These are phyloP conservation scores for Albizia julibrissin DNA, from an alignment of 306 rosid genomes.

Conservation along the genomic window DNA sequence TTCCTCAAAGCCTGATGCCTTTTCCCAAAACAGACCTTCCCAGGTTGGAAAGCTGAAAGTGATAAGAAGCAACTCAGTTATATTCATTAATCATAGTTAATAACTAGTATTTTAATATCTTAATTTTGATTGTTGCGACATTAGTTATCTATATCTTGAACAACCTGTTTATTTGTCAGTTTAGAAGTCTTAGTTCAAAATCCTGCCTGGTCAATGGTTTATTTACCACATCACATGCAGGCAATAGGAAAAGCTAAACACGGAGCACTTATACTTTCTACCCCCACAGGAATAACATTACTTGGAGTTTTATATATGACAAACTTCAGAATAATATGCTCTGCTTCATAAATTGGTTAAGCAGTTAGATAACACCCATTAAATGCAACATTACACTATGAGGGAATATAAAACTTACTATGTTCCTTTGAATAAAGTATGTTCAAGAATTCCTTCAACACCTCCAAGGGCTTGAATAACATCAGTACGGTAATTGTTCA, in stretches of 20 bases:
- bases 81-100: not conserved
- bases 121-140: not conserved
- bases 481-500: slow-evolving; percentile 97
- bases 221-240: not conserved
- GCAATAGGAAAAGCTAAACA: not conserved
- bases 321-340: not conserved
- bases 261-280: not conserved
- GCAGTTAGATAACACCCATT: not conserved
- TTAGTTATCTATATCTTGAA: not conserved
- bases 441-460: slow-evolving; percentile 98
- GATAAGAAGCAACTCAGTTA: slow-evolving; percentile 29
- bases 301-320: not conserved
- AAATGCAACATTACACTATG: not conserved
- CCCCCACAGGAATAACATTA: not conserved
- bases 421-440: slow-evolving; percentile 97
- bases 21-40: slow-evolving; percentile 64
- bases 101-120: not conserved
- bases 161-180: not conserved
- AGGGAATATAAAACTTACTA: slow-evolving; percentile 61
- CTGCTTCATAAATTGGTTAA: not conserved
- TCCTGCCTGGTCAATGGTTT: not conserved
- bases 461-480: slow-evolving; percentile 99
- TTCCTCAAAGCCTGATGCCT: slow-evolving; percentile 99
- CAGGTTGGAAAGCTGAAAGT: slow-evolving; percentile 26
- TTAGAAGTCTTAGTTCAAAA: not conserved